Evolutionary conservation across 2,329 filamentous ascomycete genomes (phyloP).

Genomic region (Pestalotiopsis sp.): DNA sequence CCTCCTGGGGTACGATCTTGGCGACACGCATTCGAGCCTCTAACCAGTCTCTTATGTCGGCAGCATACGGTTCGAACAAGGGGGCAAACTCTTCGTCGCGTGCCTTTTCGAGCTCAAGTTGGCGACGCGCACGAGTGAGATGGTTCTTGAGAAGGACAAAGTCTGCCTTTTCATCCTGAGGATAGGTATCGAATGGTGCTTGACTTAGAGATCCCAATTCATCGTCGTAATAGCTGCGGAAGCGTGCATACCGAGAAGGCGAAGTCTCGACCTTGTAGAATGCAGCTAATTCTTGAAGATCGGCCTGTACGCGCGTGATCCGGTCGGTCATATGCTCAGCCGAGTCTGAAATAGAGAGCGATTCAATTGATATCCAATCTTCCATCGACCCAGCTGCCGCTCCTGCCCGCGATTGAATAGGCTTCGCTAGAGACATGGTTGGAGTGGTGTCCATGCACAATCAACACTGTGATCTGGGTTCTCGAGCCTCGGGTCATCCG

Average conservation of each 20-base stretch:
- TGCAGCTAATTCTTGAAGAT: conserved; percentile 45
- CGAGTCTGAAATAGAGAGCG: not conserved
- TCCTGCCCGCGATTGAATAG: not conserved
- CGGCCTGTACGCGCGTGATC: conserved; percentile 44
- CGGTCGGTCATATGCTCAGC: conserved; percentile 40
- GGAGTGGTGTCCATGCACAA: not conserved
- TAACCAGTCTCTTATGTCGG: conserved; percentile 42
- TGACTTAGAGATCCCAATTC: conserved; percentile 40
- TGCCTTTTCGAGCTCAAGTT: conserved; percentile 40
- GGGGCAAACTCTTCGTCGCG: conserved; percentile 37
- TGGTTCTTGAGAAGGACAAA: conserved; percentile 52
- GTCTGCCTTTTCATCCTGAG: conserved; percentile 49
- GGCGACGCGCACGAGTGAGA: conserved; percentile 35
- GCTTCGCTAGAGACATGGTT: not conserved
- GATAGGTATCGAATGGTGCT: conserved; percentile 35
- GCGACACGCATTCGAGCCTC: conserved; percentile 48
- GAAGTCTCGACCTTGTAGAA: conserved; percentile 54
- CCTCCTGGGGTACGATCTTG: conserved; percentile 41
- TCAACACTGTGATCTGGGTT: too few relatives aligned
- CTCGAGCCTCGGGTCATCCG: too few relatives aligned
- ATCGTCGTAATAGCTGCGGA: conserved; percentile 41
- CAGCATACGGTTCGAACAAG: conserved; percentile 46
- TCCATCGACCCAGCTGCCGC: not conserved
- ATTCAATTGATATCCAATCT: conserved; percentile 3
- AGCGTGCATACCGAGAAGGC: conserved; percentile 35